A percentile compares a stretch with the other conserved stretches of the same genome.
Evolutionary conservation across 192 early-diverging fungal species (phyloP).

Genomic region (Phycomyces nitens): DNA sequence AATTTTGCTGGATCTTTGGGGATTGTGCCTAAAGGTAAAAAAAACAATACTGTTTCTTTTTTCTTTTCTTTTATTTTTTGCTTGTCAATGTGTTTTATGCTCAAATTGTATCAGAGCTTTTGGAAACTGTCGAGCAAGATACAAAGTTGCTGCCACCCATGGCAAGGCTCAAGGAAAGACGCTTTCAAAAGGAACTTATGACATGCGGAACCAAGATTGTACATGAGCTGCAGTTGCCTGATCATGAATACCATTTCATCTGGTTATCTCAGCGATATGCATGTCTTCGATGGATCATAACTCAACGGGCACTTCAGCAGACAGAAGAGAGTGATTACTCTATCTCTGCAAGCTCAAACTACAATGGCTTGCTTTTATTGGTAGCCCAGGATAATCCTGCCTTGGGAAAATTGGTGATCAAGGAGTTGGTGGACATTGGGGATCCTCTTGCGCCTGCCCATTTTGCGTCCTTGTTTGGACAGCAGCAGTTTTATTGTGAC

Average conservation of each 20-base stretch:
- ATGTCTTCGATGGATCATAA: constrained; percentile 24
- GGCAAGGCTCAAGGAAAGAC: constrained; percentile 18
- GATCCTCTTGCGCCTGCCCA: constrained; percentile 20
- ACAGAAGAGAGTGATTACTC: constrained; percentile 26
- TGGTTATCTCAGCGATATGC: constrained; percentile 30
- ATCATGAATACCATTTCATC: constrained; percentile 20
- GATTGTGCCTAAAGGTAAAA: constrained; percentile 22
- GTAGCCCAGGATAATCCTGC: constrained; percentile 1
- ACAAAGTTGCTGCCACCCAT: neutral
- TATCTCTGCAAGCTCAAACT: constrained; percentile 27
- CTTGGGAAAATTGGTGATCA: constrained; percentile 23
- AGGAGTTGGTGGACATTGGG: constrained; percentile 30
- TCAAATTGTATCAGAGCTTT: no score
- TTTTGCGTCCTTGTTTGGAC: constrained; percentile 23
- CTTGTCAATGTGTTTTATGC: no score
- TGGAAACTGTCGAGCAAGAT: neutral
- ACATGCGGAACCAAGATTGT: constrained; percentile 19
- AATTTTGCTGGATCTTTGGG: constrained; percentile 27
- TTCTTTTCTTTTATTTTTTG: no score
- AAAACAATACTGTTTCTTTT: no score
- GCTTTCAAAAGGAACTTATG: constrained; percentile 32
- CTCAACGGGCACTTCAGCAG: constrained; percentile 25
- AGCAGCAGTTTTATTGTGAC: constrained; percentile 12
- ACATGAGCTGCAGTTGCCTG: constrained; percentile 1
- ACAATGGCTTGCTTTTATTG: constrained; percentile 28